A percentile compares a stretch with the other conserved stretches of the same genome.
Evolutionary conservation across 1,139 yeast species (phyloP).

Genomic region (Geotrichum siamense): DNA sequence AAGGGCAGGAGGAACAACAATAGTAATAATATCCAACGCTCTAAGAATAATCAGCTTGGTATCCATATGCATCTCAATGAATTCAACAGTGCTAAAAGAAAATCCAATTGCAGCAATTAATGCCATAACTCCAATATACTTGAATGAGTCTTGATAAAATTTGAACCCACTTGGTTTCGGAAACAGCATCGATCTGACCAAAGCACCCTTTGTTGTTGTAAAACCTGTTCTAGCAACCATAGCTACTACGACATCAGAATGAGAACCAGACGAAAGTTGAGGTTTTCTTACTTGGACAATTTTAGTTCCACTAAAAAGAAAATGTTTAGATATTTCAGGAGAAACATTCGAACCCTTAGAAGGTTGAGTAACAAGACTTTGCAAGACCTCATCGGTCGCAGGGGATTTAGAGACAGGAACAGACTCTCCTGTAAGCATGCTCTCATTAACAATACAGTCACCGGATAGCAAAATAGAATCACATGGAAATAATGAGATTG

Average conservation of each 20-base stretch:
- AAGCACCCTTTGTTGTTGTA: conserved; percentile 91
- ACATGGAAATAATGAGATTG: conserved; percentile 67
- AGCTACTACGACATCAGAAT: conserved; percentile 64
- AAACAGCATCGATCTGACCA: conserved; percentile 89
- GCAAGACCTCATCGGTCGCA: conserved; percentile 57
- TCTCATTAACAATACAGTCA: conserved; percentile 88
- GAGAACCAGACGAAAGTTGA: conserved; percentile 29
- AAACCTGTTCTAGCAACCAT: conserved; percentile 87
- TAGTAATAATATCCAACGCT: conserved; percentile 88
- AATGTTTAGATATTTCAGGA: conserved; percentile 61
- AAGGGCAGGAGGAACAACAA: conserved; percentile 96
- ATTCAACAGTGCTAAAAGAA: conserved; percentile 72
- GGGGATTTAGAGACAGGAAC: conserved; percentile 85
- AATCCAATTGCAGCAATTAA: conserved; percentile 80
- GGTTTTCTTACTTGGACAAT: conserved; percentile 72
- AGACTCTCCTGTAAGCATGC: conserved; percentile 96
- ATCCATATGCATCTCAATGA: conserved; percentile 66
- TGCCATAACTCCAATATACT: conserved; percentile 92
- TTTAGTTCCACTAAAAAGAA: conserved; percentile 81
- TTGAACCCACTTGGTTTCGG: conserved; percentile 94
- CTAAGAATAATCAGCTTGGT: conserved; percentile 67
- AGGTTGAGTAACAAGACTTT: conserved; percentile 36
- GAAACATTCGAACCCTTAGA: conserved; percentile 47
- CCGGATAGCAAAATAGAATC: conserved; percentile 84
- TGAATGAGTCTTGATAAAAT: conserved; percentile 88